Evolutionary conservation across 768 basidiomycete genomes (phyloP), one percentile per base, ranked within the genome.

Genomic region (Polyporus arcularius): DNA sequence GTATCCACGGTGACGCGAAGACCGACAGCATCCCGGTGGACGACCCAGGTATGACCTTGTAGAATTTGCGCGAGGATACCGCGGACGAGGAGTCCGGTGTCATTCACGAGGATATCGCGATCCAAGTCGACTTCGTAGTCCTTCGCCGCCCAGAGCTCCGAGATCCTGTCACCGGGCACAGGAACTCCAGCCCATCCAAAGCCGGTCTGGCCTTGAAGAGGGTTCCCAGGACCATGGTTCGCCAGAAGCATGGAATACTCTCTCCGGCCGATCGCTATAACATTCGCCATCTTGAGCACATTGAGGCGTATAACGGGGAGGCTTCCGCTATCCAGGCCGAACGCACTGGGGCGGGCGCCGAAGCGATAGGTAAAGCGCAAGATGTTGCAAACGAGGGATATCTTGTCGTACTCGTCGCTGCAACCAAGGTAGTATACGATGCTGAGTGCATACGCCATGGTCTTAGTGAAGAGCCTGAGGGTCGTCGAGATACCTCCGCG

Each of bases 361-460:
- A 60, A 60, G 53, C 30, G 53, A 32, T 60, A 42, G 14, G 43
- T 21, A 53, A 54, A 45, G 14, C 59, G 59, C 4, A 60, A 39
- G 53, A 60, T 53, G 41, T 60, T 60, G 47, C 59, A 60, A 1
- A 60, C 18, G 10, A 60, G 53, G 10, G 59, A 48, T 4, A 41
- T 32, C 32, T 55, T 55, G 59, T 60, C 59, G 48, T 60, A 60
- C 9, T 60, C 53, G 53, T 60, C 59, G 21, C 54, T 55, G 14
- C 59, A 55, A 4, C 59, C 59, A 2, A 60, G 53, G 4, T 18
- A 18, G 21, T 43, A 48, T 21, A 60, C 59, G 15, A 60, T 26
- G 3, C 46, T 49, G 47, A 60, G n/a, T 2, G 59, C 59, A 53
- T 53, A 60, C 3, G 53, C 53, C 21, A 30, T 55, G 3, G 59